These are phyloP conservation scores for Scheffersomyces illinoinensis DNA, from an alignment of 1,139 yeast species.

Conservation along the genomic window DNA sequence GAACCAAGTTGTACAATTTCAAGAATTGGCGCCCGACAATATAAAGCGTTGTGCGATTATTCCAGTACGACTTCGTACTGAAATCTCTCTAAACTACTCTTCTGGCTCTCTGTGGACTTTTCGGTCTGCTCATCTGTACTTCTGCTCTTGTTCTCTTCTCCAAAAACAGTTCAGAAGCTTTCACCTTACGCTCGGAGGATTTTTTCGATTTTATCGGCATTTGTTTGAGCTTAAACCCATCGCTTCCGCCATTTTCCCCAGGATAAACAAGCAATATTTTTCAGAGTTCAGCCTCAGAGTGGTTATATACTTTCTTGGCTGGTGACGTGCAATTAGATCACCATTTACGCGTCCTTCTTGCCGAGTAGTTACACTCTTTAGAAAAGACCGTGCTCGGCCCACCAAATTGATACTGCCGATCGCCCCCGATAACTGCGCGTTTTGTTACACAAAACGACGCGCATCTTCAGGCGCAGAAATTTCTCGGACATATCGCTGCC, in stretches of 20 bases:
- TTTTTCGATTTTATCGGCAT: too few relatives aligned
- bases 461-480: neutral
- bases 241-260: neutral
- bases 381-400: neutral
- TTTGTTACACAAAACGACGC: neutral
- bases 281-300: neutral
- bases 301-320: neutral
- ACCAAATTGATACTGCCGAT: neutral
- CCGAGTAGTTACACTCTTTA: too few relatives aligned
- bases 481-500: constrained; percentile 3
- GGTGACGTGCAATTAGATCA: neutral
- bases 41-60: too few relatives aligned
- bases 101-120: too few relatives aligned
- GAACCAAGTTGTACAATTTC: too few relatives aligned
- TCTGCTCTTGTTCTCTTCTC: too few relatives aligned
- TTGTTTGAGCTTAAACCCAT: neutral
- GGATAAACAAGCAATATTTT: neutral
- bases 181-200: too few relatives aligned
- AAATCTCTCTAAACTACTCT: too few relatives aligned
- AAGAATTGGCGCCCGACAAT: too few relatives aligned
- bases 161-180: too few relatives aligned
- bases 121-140: too few relatives aligned
- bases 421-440: neutral
- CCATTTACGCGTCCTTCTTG: neutral
- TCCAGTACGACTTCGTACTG: too few relatives aligned